Conservation (phyloP, 2,329 filamentous ascomycete genomes). For the Helotiales sp. region DNA sequence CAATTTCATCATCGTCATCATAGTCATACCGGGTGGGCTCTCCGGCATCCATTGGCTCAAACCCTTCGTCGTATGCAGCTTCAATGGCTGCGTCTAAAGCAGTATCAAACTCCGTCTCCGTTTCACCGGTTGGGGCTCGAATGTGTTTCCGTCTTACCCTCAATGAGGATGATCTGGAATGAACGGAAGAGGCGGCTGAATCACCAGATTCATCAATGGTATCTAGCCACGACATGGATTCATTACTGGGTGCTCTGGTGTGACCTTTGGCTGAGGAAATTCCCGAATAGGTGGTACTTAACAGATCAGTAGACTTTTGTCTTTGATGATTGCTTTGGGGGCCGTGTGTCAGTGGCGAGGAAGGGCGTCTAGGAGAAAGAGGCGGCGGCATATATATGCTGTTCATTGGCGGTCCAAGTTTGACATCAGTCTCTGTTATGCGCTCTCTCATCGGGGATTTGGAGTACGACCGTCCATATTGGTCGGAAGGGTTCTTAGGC, state of each 20-base stretch:
- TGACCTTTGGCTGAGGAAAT: conserved; percentile 48
- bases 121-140: conserved; percentile 70
- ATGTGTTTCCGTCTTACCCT: conserved; percentile 72
- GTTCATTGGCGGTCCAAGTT: conserved; percentile 58
- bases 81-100: conserved; percentile 95
- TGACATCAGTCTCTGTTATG: conserved; percentile 44
- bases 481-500: conserved; percentile 40
- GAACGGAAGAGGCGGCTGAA: conserved; percentile 78
- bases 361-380: conserved; percentile 66
- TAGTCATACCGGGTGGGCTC: conserved; percentile 39
- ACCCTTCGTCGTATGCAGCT: conserved; percentile 91
- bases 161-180: conserved; percentile 77
- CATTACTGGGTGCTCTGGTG: conserved; percentile 68
- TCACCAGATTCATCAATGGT: conserved; percentile 89
- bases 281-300: conserved; percentile 45
- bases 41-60: conserved; percentile 68
- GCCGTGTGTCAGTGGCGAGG: conserved; percentile 50
- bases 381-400: conserved; percentile 71
- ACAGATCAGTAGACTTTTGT: conserved; percentile 41
- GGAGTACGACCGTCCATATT: conserved; percentile 59
- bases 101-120: conserved; percentile 90
- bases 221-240: conserved; percentile 91
- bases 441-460: conserved; percentile 52
- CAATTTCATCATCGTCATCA: conserved; percentile 51
- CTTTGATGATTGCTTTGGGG: conserved; percentile 44